Evolutionary conservation across 345 rosid species (phyloP).

Genomic region (Lenwebbia sp.): DNA sequence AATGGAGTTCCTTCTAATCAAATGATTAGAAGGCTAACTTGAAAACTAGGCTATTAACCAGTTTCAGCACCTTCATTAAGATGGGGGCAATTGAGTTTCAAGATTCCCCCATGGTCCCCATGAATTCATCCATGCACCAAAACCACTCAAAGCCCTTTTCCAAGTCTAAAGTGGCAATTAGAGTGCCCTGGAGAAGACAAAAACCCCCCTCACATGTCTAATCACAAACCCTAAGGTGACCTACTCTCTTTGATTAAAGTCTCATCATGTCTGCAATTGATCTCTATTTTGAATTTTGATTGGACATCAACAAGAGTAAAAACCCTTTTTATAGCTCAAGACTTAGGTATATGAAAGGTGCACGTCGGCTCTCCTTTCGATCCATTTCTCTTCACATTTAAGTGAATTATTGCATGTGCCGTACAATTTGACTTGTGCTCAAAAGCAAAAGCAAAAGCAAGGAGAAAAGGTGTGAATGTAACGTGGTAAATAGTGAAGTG

Average conservation of each 20-base stretch:
- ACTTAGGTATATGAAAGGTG: background rate
- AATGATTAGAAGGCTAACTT: constrained; percentile 14
- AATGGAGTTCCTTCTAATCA: background rate
- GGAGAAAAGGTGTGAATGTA: background rate
- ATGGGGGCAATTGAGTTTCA: background rate
- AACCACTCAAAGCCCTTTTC: background rate
- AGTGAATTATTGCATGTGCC: background rate
- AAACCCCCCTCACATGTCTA: constrained; percentile 12
- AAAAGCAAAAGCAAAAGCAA: background rate
- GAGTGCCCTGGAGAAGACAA: constrained; percentile 24
- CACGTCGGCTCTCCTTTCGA: background rate
- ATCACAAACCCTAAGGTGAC: constrained; percentile 6
- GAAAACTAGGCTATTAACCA: constrained; percentile 6
- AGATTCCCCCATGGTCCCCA: constrained; percentile 19
- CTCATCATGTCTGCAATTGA: constrained; percentile 14
- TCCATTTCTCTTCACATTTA: background rate
- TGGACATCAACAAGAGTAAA: constrained; percentile 11
- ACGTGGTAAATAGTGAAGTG: background rate
- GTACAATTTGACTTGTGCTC: background rate
- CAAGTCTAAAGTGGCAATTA: constrained; percentile 41
- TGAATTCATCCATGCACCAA: constrained; percentile 12
- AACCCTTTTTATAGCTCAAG: background rate
- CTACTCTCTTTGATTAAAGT: constrained; percentile 1
- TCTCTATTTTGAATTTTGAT: constrained; percentile 2
- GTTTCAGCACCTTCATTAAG: background rate